Base-by-base conservation (phyloP, 1,139 yeast genomes). In the Magnusiomyces fungicola region DNA sequence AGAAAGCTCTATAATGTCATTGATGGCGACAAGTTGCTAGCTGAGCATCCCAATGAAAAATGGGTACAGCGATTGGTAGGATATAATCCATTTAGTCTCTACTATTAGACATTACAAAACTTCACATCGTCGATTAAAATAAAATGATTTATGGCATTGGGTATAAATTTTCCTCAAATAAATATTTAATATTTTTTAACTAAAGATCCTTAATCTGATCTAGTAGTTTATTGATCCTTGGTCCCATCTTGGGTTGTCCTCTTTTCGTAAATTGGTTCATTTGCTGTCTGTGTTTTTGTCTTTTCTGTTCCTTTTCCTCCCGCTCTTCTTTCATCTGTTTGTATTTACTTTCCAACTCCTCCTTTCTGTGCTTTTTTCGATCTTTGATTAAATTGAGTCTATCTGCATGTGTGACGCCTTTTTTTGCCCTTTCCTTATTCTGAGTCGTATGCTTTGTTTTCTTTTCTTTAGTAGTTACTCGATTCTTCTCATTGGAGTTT, bases 181-280 rank as follows among this genome's bases (percentile, higher is more conserved):
- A n/a, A n/a, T n/a, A n/a, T n/a, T n/a, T n/a, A n/a, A n/a, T n/a
- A n/a, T n/a, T n/a, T n/a, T n/a, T n/a, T n/a, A n/a, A n/a, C n/a
- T 32, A 32, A 5, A 43, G 27, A 34, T 53, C 72, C 59, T 77
- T 79, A 55, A 90, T 86, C 66, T 88, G 87, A 50, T 85, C 95
- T 49, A 90, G 71, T 42, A 90, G 70, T 57, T 81, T 78, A 53
- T 80, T 83, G 53, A 90, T 87, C 63, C 95, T 76, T 9, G 96
- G 94, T 0, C 88, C 96, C 95, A 90, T 87, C 46, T 79, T 67
- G 1, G 97, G 97, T 64, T 90, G 97, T 0, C 97, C 97, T 4
- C 73, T 66, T 55, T 73, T 73, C 1, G 96, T 89, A 53, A 72
- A 80, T 55, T 83, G 76, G 1, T 79, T 68, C 64, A 67, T 64